These are phyloP conservation scores for Flammula alnicola DNA, from an alignment of 1,284 basidiomycete species.

Conservation along the genomic window DNA sequence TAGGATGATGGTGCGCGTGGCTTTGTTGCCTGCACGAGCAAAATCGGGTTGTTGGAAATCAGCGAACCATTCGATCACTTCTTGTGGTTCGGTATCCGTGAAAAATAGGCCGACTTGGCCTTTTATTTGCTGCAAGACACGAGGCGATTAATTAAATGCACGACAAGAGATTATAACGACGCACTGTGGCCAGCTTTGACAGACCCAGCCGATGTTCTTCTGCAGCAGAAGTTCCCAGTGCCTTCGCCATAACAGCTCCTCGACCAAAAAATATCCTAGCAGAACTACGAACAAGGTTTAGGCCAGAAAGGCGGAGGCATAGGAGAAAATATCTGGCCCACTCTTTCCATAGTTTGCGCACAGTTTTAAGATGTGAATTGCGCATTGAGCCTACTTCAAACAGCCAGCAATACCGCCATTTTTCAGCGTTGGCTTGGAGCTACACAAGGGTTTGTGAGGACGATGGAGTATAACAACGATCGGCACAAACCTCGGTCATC, in stretches of 20 bases:
- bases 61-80: constrained; percentile 94
- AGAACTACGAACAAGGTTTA: constrained; percentile 54
- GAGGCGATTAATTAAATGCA: too few species aligned
- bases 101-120: constrained; percentile 94
- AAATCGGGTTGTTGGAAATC: constrained; percentile 92
- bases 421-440: constrained; percentile 80
- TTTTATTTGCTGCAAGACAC: constrained; percentile 73
- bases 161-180: constrained; percentile 31
- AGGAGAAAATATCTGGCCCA: constrained; percentile 40
- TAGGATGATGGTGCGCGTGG: constrained; percentile 77
- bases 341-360: constrained; percentile 94
- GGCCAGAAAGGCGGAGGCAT: too few species aligned
- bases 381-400: constrained; percentile 96
- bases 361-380: constrained; percentile 93
- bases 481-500: constrained; percentile 73
- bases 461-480: constrained; percentile 8
- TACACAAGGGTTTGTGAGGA: constrained; percentile 33
- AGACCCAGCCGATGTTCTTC: constrained; percentile 87
- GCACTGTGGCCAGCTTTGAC: constrained; percentile 78
- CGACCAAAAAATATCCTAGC: constrained; percentile 94
- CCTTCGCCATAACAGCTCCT: constrained; percentile 94
- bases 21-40: constrained; percentile 86
- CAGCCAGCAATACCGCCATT: constrained; percentile 95
- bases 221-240: constrained; percentile 87
- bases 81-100: constrained; percentile 86